Percentiles rank a stretch among this genome's conserved stretches.
phyloP scores from a whole-genome alignment of 2,329 filamentous ascomycete genomes.

The Neonectria coccinea region DNA sequence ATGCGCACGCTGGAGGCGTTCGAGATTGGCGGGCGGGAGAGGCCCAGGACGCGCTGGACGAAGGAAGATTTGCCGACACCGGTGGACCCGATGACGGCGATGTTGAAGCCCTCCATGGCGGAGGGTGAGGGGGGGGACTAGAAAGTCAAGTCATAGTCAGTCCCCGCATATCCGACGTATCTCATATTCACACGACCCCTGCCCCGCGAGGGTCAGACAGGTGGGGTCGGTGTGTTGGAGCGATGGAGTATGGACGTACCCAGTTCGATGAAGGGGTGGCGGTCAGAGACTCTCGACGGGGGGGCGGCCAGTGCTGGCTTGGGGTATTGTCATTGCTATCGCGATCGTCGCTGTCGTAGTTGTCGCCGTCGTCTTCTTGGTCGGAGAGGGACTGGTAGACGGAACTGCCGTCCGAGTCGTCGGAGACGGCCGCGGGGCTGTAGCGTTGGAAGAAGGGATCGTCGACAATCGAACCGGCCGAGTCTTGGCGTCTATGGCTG shows the following conservation, averaged over 20 bases:
- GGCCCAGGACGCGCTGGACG: slow-evolving; percentile 71
- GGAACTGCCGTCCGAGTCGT: slow-evolving; percentile 42
- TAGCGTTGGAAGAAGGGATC: slow-evolving; percentile 66
- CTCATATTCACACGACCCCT: slow-evolving; percentile 36
- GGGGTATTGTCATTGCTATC: slow-evolving; percentile 45
- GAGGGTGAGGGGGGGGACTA: slow-evolving; percentile 48
- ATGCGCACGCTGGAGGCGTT: slow-evolving; percentile 69
- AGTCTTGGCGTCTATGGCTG: slow-evolving; percentile 55
- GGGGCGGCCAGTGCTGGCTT: slow-evolving; percentile 56
- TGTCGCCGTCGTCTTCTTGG: slow-evolving; percentile 53
- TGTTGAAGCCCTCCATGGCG: slow-evolving; percentile 71
- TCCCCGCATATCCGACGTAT: slow-evolving; percentile 33
- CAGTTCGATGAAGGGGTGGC: slow-evolving; percentile 52
- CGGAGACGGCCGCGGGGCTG: slow-evolving; percentile 48
- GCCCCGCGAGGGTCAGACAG: slow-evolving; percentile 37
- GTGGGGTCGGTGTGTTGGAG: slow-evolving; percentile 40
- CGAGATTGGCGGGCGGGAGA: slow-evolving; percentile 64
- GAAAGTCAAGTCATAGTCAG: slow-evolving; percentile 41
- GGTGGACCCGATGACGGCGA: slow-evolving; percentile 74
- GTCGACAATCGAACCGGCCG: slow-evolving; percentile 65
- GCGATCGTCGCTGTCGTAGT: slow-evolving; percentile 32
- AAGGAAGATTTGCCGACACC: slow-evolving; percentile 77
- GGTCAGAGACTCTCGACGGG: slow-evolving; percentile 63
- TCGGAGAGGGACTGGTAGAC: slow-evolving; percentile 46
- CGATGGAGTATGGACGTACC: slow-evolving; percentile 49